Base-by-base conservation (phyloP, 2,329 filamentous ascomycete genomes). In the Geosmithia putterillii region DNA sequence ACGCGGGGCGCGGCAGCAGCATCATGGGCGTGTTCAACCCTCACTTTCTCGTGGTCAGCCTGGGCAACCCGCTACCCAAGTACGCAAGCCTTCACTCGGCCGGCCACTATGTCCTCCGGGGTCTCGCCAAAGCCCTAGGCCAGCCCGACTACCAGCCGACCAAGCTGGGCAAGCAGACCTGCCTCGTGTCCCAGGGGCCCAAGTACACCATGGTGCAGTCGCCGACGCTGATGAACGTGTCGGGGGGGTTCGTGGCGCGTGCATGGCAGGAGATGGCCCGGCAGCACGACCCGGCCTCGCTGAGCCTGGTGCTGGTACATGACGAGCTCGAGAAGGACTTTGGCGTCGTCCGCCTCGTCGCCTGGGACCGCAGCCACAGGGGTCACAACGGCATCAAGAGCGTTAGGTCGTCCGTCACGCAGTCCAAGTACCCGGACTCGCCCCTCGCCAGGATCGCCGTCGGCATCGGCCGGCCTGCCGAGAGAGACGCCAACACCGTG, bases 401-500 rank as follows among this genome's bases (percentile, higher is more conserved):
- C 54, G 69, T 82, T 42, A 71, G 76, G 44, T 63, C 66, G 17
- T 64, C 57, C 42, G 50, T 86, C 20, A 57, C 57, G 2, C 60
- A 63, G 6, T 53, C 50, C 1, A 60, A 65, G 8, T 73, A 66
- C 41, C 58, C 61, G 2, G 55, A 51, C 1, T 61, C 64, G 0
- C 62, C 58, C 14, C 74, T 67, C 65, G 71, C 58, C 49, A 70
- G 85, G 46, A 76, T 96, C 42, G 81, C 84, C 0, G 66, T 96
- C 12, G 92, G 92, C 0, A 95, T 96, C 63, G 89, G 86, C n/a
- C 68, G 92, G 39, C 90, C 90, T 0, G 67, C 65, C 39, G 81
- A 73, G 48, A 71, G 88, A 48, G 80, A 86, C 41, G 66, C 70
- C 19, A 64, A 67, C 35, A 76, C 75, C 2, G 88, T 96, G 9